Evolutionary conservation across 306 rosid species (phyloP).

Genomic region (Mimosa bimucronata): DNA sequence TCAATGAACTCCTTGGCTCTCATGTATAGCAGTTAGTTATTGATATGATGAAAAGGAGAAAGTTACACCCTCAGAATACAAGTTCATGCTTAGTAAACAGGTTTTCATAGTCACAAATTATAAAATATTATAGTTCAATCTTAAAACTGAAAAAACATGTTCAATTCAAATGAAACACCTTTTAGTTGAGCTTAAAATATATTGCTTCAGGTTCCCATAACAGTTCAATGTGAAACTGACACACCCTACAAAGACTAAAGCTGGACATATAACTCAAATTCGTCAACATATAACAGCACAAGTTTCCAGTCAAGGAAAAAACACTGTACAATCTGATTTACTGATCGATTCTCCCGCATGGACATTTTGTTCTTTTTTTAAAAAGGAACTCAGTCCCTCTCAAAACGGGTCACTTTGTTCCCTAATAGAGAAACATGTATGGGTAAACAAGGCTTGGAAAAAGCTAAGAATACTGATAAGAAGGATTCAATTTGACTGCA

Average conservation of each 20-base stretch:
- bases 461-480: not conserved
- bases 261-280: slow-evolving; percentile 24
- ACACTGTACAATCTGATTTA: slow-evolving; percentile 24
- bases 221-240: not conserved
- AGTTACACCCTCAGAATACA: no score
- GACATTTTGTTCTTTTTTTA: not conserved
- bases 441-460: not conserved
- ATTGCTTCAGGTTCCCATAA: not conserved
- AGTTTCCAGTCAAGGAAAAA: slow-evolving; percentile 44
- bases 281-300: slow-evolving; percentile 34
- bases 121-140: not conserved
- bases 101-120: not conserved
- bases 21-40: not conserved
- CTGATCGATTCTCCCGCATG: slow-evolving; percentile 42
- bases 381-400: not conserved
- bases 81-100: not conserved
- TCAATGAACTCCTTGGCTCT: not conserved
- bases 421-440: slow-evolving; percentile 40
- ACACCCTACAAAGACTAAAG: slow-evolving; percentile 35
- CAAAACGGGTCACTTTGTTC: slow-evolving; percentile 22
- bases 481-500: slow-evolving; percentile 30
- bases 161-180: not conserved
- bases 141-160: not conserved
- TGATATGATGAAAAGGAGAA: not conserved
- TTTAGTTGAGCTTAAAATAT: not conserved